phyloP scores from a whole-genome alignment of 306 rosid genomes.

The Acacia melanoxylon region DNA sequence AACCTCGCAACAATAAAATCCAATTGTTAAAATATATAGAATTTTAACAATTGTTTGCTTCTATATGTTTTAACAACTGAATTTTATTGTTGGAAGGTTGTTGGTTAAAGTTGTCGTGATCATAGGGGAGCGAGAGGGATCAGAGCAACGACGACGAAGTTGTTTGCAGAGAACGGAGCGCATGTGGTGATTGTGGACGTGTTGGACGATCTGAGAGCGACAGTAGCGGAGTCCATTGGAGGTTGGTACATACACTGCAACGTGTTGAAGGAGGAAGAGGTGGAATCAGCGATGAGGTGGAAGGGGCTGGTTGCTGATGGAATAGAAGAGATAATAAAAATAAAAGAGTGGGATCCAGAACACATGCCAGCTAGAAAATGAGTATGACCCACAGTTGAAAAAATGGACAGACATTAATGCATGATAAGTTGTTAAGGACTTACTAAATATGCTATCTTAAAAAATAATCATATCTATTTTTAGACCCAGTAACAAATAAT shows the following conservation, averaged over 20 bases:
- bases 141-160: constrained; percentile 70
- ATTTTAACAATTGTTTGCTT: background rate
- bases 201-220: constrained; percentile 58
- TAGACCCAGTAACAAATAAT: too few species aligned
- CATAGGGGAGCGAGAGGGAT: constrained; percentile 85
- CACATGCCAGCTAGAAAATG: too few species aligned
- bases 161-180: constrained; percentile 63
- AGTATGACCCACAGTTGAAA: too few species aligned
- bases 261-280: constrained; percentile 64
- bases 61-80: background rate
- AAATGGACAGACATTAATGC: too few species aligned
- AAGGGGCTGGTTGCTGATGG: constrained; percentile 43
- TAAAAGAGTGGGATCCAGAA: too few species aligned
- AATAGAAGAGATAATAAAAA: too few species aligned
- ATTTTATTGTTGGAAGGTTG: constrained; percentile 40
- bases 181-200: constrained; percentile 74
- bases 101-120: constrained; percentile 60
- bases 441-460: too few species aligned
- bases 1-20: constrained; percentile 34
- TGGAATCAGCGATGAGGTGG: constrained; percentile 66
- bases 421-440: too few species aligned
- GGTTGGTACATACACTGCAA: constrained; percentile 82
- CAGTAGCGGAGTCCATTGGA: constrained; percentile 45
- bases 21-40: background rate
- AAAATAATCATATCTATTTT: too few species aligned